Evolutionary conservation across 768 basidiomycete species (phyloP).

Genomic region (Fomitopsis pulvina): DNA sequence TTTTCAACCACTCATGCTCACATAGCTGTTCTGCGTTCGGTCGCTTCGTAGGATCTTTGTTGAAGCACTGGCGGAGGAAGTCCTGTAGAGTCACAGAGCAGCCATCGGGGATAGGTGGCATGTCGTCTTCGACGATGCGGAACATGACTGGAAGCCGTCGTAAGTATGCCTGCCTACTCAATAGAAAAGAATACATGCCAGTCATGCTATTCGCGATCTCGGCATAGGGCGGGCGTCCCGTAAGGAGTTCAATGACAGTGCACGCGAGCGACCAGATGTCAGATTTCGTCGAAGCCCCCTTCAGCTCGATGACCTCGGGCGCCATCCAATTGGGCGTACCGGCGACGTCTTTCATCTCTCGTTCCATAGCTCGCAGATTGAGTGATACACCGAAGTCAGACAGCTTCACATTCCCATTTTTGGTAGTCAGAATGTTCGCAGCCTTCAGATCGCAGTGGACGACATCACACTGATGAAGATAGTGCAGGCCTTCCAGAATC

Average conservation of each 20-base stretch:
- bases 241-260: slow-evolving; percentile 90
- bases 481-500: slow-evolving; percentile 92
- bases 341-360: slow-evolving; percentile 77
- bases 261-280: slow-evolving; percentile 97
- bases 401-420: slow-evolving; percentile 95
- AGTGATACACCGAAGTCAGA: slow-evolving; percentile 98
- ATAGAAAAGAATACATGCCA: slow-evolving; percentile 39
- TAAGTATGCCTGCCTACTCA: not conserved
- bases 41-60: slow-evolving; percentile 79
- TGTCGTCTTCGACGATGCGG: slow-evolving; percentile 90
- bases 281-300: slow-evolving; percentile 87
- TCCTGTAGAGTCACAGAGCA: slow-evolving; percentile 71
- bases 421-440: slow-evolving; percentile 97
- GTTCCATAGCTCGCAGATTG: slow-evolving; percentile 86
- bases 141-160: slow-evolving; percentile 72
- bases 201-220: slow-evolving; percentile 89
- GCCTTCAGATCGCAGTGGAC: slow-evolving; percentile 99
- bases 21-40: slow-evolving; percentile 82
- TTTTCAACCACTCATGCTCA: slow-evolving; percentile 88
- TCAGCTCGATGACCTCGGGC: slow-evolving; percentile 93
- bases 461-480: slow-evolving; percentile 83
- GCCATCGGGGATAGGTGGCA: slow-evolving; percentile 78
- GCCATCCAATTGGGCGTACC: slow-evolving; percentile 99
- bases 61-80: slow-evolving; percentile 84
- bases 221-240: slow-evolving; percentile 86